Percentiles rank a stretch among this genome's conserved stretches.
Evolutionary conservation across 2,329 filamentous ascomycete genomes (phyloP).

Genomic region (Diplodia scrobiculata): DNA sequence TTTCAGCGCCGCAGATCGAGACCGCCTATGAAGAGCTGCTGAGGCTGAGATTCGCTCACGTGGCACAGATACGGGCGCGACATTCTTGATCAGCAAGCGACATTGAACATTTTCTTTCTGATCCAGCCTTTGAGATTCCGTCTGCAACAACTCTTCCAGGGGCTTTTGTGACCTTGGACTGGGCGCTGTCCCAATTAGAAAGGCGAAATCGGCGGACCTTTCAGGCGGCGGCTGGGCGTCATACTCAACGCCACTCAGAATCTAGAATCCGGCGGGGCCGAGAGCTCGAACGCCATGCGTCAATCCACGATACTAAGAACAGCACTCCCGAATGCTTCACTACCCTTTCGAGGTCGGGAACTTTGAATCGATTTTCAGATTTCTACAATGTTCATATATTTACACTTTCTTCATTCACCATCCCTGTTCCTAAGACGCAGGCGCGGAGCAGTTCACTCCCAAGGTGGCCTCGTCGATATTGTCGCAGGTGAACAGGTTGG

Average conservation of each 20-base stretch:
- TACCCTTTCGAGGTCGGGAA: neutral
- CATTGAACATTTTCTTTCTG: neutral
- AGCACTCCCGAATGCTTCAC: neutral
- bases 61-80: conserved; percentile 71
- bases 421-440: neutral
- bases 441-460: conserved; percentile 16
- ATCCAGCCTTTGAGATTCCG: neutral
- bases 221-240: no score
- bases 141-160: neutral
- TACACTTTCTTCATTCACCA: neutral
- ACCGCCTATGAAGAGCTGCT: conserved; percentile 64
- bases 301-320: neutral
- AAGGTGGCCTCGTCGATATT: conserved; percentile 20
- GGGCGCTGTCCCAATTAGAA: no score
- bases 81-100: conserved; percentile 41
- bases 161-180: neutral
- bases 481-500: conserved; percentile 22
- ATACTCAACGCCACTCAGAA: neutral
- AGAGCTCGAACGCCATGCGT: no score
- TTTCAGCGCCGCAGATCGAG: conserved; percentile 32
- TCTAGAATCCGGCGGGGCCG: no score
- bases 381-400: neutral
- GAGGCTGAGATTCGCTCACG: conserved; percentile 59
- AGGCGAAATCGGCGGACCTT: neutral
- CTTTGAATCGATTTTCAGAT: neutral